Base-by-base conservation (phyloP, 257 asterid species). In the Fraxinus anomala region DNA sequence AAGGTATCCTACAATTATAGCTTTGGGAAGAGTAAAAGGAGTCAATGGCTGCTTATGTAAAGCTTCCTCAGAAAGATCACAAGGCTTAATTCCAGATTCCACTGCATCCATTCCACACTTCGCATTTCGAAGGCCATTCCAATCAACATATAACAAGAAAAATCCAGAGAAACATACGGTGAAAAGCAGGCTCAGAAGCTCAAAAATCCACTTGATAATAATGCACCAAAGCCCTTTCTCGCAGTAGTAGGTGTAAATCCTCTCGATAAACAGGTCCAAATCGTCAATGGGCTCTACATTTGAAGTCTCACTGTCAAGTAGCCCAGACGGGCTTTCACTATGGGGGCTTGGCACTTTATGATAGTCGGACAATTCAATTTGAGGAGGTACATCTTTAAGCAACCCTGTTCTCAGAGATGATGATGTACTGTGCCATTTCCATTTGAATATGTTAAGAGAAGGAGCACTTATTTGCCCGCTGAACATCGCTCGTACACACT, bases 41-140 rank as follows among this genome's bases (percentile, higher is more conserved):
- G 84, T 88, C 86, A 91, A 79, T 9, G 98, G 98, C 78, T 93
- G 97, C 75, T 86, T 73, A 87, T 93, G 94, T 72, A 95, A 89
- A 76, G 97, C 99, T 82, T 95, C 98, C 83, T 88, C 86, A n/a
- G 97, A 84, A 79, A 95, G 81, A 85, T 95, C 98, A 39, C 99
- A 95, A 5, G 93, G 99, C 79, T 87, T 95, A 34, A 86, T 90
- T 77, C 99, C 99, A 82, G 97, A 94, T 84, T 91, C 98, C 74
- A 95, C 96, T 2, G 99, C 99, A 89, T 89, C 93, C 97, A 95
- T 95, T 74, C 99, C 98, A 91, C 98, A 95, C 80, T 95, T 91
- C n/a, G 99, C 98, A 80, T 81, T 90, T 73, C 94, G 90, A 42
- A 95, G 96, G 72, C 99, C 99, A 86, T 88, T 88, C 99, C 99